phyloP scores from a whole-genome alignment of 371 early-diverging fungal genomes.

The Cladochytrium tenue region DNA sequence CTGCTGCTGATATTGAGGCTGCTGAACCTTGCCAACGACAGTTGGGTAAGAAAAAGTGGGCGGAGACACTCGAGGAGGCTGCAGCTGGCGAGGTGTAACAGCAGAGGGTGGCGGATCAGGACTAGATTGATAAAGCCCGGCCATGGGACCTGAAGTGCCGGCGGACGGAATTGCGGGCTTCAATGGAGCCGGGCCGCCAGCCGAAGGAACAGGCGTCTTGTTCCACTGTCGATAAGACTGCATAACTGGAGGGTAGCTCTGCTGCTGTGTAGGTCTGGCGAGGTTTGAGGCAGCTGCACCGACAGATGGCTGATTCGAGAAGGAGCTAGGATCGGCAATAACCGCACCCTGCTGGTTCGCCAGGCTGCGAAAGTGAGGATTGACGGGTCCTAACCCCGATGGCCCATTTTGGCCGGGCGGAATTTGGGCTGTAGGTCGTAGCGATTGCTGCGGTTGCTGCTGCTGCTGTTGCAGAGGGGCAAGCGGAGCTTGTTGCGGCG shows the following conservation, averaged over 20 bases:
- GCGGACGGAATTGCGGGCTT: background rate
- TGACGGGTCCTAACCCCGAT: background rate
- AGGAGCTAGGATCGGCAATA: background rate
- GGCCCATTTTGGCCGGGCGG: too few relatives aligned
- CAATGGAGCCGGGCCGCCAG: background rate
- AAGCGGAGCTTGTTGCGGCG: background rate
- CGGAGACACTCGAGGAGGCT: background rate
- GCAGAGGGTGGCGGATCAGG: background rate
- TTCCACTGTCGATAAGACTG: background rate
- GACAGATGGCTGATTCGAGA: background rate
- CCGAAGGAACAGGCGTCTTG: background rate
- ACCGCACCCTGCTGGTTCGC: too few relatives aligned
- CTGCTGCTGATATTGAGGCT: too few relatives aligned
- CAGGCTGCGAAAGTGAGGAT: too few relatives aligned
- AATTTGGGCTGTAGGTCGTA: background rate
- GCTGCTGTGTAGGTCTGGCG: background rate
- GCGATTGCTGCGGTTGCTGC: background rate
- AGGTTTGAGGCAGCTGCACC: background rate
- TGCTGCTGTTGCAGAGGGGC: too few relatives aligned
- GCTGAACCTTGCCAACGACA: too few relatives aligned
- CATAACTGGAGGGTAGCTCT: background rate
- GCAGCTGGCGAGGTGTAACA: background rate
- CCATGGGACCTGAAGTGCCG: background rate
- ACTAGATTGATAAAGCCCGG: background rate
- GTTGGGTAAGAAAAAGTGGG: background rate